Percentiles rank a stretch among this genome's conserved stretches.
Evolutionary conservation across 2,329 filamentous ascomycete species (phyloP).

Genomic region (Aspergillus udagawae): DNA sequence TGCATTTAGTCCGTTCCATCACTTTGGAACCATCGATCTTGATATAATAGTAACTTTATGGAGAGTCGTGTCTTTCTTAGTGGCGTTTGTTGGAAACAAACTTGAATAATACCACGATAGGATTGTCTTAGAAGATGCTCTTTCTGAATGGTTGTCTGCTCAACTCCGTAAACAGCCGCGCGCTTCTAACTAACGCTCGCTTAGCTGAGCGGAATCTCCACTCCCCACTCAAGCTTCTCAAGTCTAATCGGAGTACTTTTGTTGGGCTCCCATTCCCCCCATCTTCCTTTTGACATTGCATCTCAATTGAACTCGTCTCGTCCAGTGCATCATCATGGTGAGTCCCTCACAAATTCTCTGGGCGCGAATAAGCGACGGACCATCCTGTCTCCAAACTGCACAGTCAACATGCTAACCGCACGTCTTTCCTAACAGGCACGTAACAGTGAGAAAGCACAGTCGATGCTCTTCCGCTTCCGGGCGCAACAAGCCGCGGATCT

Average conservation of each 20-base stretch:
- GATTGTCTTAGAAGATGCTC: background rate
- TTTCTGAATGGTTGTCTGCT: background rate
- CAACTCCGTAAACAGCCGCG: slow-evolving; percentile 15
- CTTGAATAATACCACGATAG: background rate
- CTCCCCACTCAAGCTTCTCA: slow-evolving; percentile 21
- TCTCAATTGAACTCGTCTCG: slow-evolving; percentile 10
- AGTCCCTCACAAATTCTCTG: background rate
- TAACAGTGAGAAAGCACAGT: slow-evolving; percentile 98
- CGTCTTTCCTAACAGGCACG: slow-evolving; percentile 61
- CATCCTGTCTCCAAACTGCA: background rate
- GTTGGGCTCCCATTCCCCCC: slow-evolving; percentile 12
- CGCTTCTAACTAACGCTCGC: slow-evolving; percentile 25
- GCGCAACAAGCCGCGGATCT: slow-evolving; percentile 94
- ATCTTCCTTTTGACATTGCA: slow-evolving; percentile 14
- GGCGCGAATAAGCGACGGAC: background rate
- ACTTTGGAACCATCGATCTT: slow-evolving; percentile 1
- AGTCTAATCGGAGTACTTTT: slow-evolving; percentile 13
- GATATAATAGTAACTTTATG: background rate
- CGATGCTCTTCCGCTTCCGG: slow-evolving; percentile 99
- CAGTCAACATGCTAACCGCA: slow-evolving; percentile 14
- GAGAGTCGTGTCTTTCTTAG: background rate
- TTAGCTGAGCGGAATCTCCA: slow-evolving; percentile 8
- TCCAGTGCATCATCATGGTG: slow-evolving; percentile 28
- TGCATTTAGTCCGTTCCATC: background rate
- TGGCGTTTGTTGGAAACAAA: background rate